A percentile compares a stretch with the other conserved stretches of the same genome.
Evolutionary conservation across 2,329 filamentous ascomycete species (phyloP).

Genomic region (Tolypocladium tundrense): DNA sequence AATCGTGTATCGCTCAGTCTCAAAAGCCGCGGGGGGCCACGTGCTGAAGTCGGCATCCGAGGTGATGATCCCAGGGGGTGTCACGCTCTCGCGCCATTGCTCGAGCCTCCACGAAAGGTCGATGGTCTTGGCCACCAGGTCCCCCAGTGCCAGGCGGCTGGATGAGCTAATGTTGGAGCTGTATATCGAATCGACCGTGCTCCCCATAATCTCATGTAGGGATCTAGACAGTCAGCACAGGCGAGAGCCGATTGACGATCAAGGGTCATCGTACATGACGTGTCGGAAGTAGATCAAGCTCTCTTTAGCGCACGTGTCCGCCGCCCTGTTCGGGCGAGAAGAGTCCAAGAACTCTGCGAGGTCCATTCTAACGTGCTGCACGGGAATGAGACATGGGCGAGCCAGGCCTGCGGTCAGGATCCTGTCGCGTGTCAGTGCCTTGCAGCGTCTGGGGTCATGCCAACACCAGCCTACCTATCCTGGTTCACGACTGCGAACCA

Average conservation of each 20-base stretch:
- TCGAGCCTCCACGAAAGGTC: conserved; percentile 9
- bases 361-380: conserved; percentile 5
- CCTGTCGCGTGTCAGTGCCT: conserved; percentile 1
- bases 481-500: conserved; percentile 22
- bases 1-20: conserved; percentile 4
- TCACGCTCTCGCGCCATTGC: conserved; percentile 4
- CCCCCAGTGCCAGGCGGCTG: not conserved
- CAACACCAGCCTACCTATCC: conserved; percentile 10
- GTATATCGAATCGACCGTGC: conserved; percentile 9
- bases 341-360: conserved; percentile 1
- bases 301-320: conserved; percentile 2
- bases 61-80: conserved; percentile 3
- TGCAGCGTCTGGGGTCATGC: no score
- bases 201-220: conserved; percentile 11
- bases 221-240: conserved; percentile 4
- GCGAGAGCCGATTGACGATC: not conserved
- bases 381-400: conserved; percentile 10
- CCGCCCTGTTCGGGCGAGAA: not conserved
- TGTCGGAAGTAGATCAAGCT: conserved; percentile 9
- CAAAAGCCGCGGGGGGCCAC: conserved; percentile 2
- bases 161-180: conserved; percentile 10
- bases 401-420: conserved; percentile 11
- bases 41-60: conserved; percentile 2
- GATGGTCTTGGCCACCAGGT: conserved; percentile 9
- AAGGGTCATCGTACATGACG: conserved; percentile 5